Base-by-base conservation (phyloP, 2,329 filamentous ascomycete species). In the Exophiala phaeomuriformis region DNA sequence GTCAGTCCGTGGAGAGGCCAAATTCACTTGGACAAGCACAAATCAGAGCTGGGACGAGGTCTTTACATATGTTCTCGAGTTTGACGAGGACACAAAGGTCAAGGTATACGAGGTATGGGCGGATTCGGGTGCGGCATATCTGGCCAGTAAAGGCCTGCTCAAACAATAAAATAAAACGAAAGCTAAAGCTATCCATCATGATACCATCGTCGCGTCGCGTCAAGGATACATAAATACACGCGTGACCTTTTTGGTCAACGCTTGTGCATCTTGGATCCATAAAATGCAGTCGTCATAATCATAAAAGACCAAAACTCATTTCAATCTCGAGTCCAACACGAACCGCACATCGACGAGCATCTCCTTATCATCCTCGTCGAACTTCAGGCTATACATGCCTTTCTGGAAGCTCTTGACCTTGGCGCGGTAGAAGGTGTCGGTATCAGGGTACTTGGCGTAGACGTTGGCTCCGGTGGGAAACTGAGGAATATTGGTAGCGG, bases 371-470 rank as follows among this genome's bases (percentile, higher is more conserved):
- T 78, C 85, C 65, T 88, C 85, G 9, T 91, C 88, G 63, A 91
- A 91, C 58, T 87, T 83, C 59, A 91, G 73, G 52, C 70, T 67
- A 57, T 73, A 76, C 49, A 68, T 67, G 43, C 74, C 72, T 59
- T 75, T 77, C 64, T 72, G 84, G 74, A 75, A 80, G 31, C 55
- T 83, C 35, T 83, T 83, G 70, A 88, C 85, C 62, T 90, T 86
- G 1, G 88, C 88, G 66, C 86, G 84, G 68, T 93, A 93, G 64
- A 93, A 91, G 0, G 86, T 90, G 1, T 88, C 90, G 1, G 88
- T 91, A 63, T 89, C 84, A 0, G 88, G 88, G 64, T 93, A 93
- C 53, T 89, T 73, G 0, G 88, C 88, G 53, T 91, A 74, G 5
- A 91, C 87, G 43, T 82, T 80, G 66, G 85, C 87, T 42, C 86